These are phyloP conservation scores for Nepenthes alata DNA, from an alignment of 179 eudicot genomes.

Conservation along the genomic window DNA sequence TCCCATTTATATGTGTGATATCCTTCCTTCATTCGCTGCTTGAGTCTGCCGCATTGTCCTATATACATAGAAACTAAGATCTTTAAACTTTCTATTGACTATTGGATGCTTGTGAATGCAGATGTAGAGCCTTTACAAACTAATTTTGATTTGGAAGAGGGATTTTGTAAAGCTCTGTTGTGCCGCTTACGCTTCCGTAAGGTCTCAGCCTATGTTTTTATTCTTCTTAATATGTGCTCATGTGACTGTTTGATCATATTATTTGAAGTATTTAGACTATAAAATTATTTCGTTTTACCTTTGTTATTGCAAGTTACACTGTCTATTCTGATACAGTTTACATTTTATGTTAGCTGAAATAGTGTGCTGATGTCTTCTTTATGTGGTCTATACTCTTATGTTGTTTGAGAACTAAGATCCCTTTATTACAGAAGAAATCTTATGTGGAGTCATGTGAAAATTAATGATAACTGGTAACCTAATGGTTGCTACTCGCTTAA, in stretches of 20 bases:
- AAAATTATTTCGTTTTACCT: too few species aligned
- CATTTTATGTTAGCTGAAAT: too few species aligned
- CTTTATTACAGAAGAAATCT: too few species aligned
- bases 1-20: not conserved
- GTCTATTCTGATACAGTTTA: too few species aligned
- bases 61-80: not conserved
- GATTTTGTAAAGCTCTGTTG: constrained; percentile 72
- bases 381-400: too few species aligned
- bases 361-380: too few species aligned
- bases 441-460: too few species aligned
- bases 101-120: constrained; percentile 22
- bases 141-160: constrained; percentile 81
- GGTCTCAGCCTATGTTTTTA: constrained; percentile 56
- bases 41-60: not conserved
- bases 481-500: too few species aligned
- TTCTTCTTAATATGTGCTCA: not conserved
- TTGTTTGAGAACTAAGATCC: too few species aligned
- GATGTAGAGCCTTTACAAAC: constrained; percentile 80
- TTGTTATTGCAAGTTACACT: too few species aligned
- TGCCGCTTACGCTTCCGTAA: constrained; percentile 99
- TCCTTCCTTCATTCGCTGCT: not conserved
- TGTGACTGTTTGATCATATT: not conserved
- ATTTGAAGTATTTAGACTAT: too few species aligned
- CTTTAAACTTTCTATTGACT: not conserved
- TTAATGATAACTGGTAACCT: too few species aligned